Evolutionary conservation across 2,329 filamentous ascomycete species (phyloP).

Genomic region (Phyllosticta paracitricarpa): DNA sequence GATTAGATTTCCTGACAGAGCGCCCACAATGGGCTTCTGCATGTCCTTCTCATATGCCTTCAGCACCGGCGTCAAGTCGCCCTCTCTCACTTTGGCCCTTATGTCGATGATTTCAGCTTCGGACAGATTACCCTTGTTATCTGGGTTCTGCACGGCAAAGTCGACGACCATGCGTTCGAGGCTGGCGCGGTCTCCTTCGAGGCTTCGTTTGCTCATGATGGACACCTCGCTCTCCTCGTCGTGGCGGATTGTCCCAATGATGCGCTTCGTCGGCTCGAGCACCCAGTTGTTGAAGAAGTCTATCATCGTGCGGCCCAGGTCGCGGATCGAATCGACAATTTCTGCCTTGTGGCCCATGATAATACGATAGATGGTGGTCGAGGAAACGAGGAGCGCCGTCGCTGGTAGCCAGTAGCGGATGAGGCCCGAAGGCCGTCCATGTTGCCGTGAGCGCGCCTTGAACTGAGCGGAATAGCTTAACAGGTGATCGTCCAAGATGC

Average conservation of each 20-base stretch:
- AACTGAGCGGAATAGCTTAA: constrained; percentile 55
- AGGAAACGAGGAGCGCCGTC: constrained; percentile 57
- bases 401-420: constrained; percentile 85
- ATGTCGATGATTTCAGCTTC: constrained; percentile 66
- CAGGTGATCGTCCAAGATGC: constrained; percentile 59
- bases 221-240: constrained; percentile 89
- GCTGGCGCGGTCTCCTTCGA: constrained; percentile 82
- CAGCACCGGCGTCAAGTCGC: constrained; percentile 85
- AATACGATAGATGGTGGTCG: constrained; percentile 75
- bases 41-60: constrained; percentile 87
- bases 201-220: constrained; percentile 87
- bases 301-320: constrained; percentile 65
- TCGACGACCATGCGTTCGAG: constrained; percentile 97
- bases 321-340: constrained; percentile 68
- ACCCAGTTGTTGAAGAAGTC: constrained; percentile 99
- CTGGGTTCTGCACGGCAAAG: constrained; percentile 76
- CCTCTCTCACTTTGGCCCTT: constrained; percentile 71
- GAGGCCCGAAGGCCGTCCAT: constrained; percentile 65
- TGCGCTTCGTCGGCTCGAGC: constrained; percentile 68
- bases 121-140: constrained; percentile 48
- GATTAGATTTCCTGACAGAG: constrained; percentile 75
- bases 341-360: constrained; percentile 65
- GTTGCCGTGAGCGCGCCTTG: constrained; percentile 45
- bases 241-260: constrained; percentile 87
- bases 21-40: constrained; percentile 68